Percentiles rank a stretch among this genome's conserved stretches.
Evolutionary conservation across 805 yeast genomes (phyloP).

Genomic region (Pichia membranifaciens): DNA sequence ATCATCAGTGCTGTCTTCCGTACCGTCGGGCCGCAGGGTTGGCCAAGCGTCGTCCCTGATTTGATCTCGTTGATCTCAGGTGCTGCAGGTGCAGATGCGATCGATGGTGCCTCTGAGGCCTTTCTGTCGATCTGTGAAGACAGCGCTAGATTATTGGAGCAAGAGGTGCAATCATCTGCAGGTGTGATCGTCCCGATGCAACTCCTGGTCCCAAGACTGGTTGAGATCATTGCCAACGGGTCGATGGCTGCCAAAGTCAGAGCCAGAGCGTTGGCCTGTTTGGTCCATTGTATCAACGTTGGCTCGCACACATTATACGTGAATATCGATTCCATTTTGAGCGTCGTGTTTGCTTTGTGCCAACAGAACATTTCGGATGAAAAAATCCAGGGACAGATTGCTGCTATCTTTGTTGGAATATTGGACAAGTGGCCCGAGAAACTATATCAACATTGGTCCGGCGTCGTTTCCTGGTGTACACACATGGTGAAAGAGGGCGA

Average conservation of each 20-base stretch:
- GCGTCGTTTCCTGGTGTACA: constrained; percentile 78
- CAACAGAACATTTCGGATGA: constrained; percentile 41
- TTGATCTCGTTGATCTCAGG: constrained; percentile 55
- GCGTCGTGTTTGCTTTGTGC: constrained; percentile 65
- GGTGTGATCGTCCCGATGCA: constrained; percentile 43
- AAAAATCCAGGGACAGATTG: constrained; percentile 64
- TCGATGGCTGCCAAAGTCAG: constrained; percentile 50
- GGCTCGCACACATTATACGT: constrained; percentile 60
- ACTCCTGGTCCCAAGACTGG: constrained; percentile 58
- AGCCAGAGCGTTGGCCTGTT: constrained; percentile 58
- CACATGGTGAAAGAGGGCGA: constrained; percentile 65
- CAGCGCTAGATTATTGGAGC: constrained; percentile 57
- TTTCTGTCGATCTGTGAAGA: constrained; percentile 89
- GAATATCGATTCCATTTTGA: constrained; percentile 61
- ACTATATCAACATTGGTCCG: constrained; percentile 70
- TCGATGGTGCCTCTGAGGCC: constrained; percentile 77
- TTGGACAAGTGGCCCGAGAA: constrained; percentile 78
- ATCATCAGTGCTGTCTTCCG: constrained; percentile 79
- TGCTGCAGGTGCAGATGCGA: constrained; percentile 39
- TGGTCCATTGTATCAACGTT: constrained; percentile 69
- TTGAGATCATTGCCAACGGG: constrained; percentile 42
- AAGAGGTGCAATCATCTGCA: constrained; percentile 55
- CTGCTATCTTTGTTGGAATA: constrained; percentile 66
- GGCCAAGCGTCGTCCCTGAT: constrained; percentile 73
- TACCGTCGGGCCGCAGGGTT: constrained; percentile 53